phyloP scores from a whole-genome alignment of 1,139 yeast genomes.

The Nakaseomyces sp. region DNA sequence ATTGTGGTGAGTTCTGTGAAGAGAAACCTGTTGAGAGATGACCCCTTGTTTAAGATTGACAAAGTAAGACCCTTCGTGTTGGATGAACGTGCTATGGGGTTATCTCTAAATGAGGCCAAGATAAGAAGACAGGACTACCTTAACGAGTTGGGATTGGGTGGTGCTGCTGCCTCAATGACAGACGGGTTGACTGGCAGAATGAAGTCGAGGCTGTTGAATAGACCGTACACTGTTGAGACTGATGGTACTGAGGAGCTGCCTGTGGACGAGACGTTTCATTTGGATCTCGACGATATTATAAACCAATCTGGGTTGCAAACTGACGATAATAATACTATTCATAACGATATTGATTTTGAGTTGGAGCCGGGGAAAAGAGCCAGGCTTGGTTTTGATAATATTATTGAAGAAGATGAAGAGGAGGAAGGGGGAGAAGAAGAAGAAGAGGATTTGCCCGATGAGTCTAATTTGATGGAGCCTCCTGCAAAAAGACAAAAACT shows the following conservation, averaged over 20 bases:
- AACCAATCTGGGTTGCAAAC: conserved; percentile 19
- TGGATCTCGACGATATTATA: conserved; percentile 25
- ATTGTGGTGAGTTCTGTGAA: not conserved
- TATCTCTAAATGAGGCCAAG: conserved; percentile 10
- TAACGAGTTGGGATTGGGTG: conserved; percentile 24
- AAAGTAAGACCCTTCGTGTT: conserved; percentile 14
- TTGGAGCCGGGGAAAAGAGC: conserved; percentile 3
- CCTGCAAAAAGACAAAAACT: conserved; percentile 10
- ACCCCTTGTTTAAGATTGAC: conserved; percentile 8
- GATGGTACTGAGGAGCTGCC: conserved; percentile 14
- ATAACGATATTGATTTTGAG: conserved; percentile 9
- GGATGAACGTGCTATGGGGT: conserved; percentile 2
- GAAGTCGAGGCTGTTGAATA: conserved; percentile 8
- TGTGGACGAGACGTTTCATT: conserved; percentile 25
- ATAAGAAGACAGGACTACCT: conserved; percentile 26
- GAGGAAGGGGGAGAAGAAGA: conserved; percentile 8
- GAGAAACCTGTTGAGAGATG: not conserved
- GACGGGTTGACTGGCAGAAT: not conserved
- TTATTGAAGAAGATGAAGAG: conserved; percentile 2
- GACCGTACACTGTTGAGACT: conserved; percentile 3
- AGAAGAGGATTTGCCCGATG: conserved; percentile 9
- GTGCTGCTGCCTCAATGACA: too few species aligned
- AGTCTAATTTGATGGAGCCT: conserved; percentile 10
- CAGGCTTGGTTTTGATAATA: conserved; percentile 6
- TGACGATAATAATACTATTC: conserved; percentile 9